Evolutionary conservation across 2,329 filamentous ascomycete species (phyloP), one percentile per base, ranked within the genome.

Genomic region (Fusarium abutilonis): DNA sequence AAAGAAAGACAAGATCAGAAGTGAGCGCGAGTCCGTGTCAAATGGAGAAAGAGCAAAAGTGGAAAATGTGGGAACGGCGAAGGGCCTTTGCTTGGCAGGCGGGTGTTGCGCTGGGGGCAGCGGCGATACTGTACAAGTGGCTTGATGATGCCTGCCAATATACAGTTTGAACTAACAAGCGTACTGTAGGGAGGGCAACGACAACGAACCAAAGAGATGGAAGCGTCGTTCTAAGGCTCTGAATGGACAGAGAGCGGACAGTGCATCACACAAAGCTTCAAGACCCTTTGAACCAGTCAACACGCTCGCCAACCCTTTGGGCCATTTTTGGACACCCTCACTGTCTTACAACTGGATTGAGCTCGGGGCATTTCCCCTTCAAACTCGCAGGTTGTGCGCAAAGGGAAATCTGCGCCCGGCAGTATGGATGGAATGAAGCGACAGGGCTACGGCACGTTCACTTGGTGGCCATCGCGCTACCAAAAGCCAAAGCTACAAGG

Each of bases 41-140:
- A 70, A 62, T 56, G 57, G 45, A 44, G 49, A 62, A 64, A 49
- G 35, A 54, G 49, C 36, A 44, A 40, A 55, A 43, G 39, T 54
- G 47, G 44, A 19, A 48, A 51, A 59, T 60, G 49, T 61, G 57
- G 57, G 26, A 52, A 41, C 50, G 9, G 28, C 32, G 40, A 34
- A 61, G 42, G 60, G 38, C 47, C 52, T 53, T 59, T 44, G 56
- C 64, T 68, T 64, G 67, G 67, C 64, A 52, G 59, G 55, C 13
- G 31, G 10, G 51, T 56, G 62, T 62, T 70, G 19, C 19, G 19
- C 19, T 19, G 19, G 64, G 64, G 56, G 65, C 64, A 62, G 59
- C 52, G 63, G 64, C 61, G 23, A 57, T 35, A 50, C 51, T 60
- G 58, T 61, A 46, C 45, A 38, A 38, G 41, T 42, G 40, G 38